Evolutionary conservation across 2,329 filamentous ascomycete genomes (phyloP), one percentile per base, ranked within the genome.

Genomic region (Cladophialophora bantiana): DNA sequence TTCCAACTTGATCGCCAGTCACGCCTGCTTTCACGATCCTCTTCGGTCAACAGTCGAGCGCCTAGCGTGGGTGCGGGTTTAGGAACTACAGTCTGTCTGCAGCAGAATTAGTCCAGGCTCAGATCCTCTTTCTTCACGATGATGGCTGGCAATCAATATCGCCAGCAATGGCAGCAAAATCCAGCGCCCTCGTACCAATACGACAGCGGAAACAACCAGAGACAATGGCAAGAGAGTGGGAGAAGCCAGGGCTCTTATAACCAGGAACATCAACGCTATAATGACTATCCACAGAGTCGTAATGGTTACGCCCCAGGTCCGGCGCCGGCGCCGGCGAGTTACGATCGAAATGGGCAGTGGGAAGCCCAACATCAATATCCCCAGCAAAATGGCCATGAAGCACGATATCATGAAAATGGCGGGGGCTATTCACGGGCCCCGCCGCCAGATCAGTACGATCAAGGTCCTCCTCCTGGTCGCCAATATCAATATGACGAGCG

Each of bases 401-500:
- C 62, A 18, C 61, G 18, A 32, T 63, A 71, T 34, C 52, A 55
- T 50, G 59, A 45, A 20, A 56, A 52, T 20, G 31, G 31, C 10
- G 59, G 65, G 45, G 56, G 42, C 9, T 53, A 67, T 52, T 52
- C 48, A 9, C 60, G 58, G 38, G 53, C 68, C 7, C 57, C 50
- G n/a, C 26, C 20, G 58, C 38, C 15, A 58, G 65, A 60, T 35
- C 62, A 58, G 9, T 62, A 56, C 26, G 48, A 68, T 9, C 62
- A 70, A 58, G 62, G 59, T 32, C 63, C 59, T 31, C 48, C 68
- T 34, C 34, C 35, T 15, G 20, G 36, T 48, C 69, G 70, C 38
- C 61, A 60, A 50, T 70, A 70, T 64, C 66, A 70, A 40, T 71
- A 73, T 53, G 70, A 73, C 50, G 69, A 73, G 36, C 66, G 70